A percentile compares a stretch with the other conserved stretches of the same genome.
Evolutionary conservation across 176 grass and related monocot genomes (phyloP).

Genomic region (Oryza punctata): DNA sequence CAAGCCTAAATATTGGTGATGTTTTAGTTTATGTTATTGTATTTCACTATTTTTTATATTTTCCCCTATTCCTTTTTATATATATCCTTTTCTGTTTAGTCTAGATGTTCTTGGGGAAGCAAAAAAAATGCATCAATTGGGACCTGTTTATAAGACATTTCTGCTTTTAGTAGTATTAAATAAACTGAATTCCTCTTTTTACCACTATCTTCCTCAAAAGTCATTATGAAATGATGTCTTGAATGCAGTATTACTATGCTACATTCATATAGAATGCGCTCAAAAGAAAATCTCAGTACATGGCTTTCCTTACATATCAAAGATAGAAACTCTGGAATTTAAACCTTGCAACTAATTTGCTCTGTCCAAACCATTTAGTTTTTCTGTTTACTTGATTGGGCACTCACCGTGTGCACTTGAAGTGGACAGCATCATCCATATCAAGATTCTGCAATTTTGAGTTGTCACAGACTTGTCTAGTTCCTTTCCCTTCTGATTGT

Average conservation of each 20-base stretch:
- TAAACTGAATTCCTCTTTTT: not conserved
- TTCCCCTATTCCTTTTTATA: not conserved
- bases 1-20: slow-evolving; percentile 1
- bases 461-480: slow-evolving; percentile 24
- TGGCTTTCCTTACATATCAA: not conserved
- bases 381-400: slow-evolving; percentile 7
- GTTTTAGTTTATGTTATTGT: slow-evolving; percentile 13
- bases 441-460: slow-evolving; percentile 31
- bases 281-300: not conserved
- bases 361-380: slow-evolving; percentile 11
- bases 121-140: not conserved
- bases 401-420: not conserved
- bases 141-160: not conserved
- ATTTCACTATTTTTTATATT: slow-evolving; percentile 9
- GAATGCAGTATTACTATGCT: slow-evolving; percentile 5
- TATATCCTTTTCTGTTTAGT: slow-evolving; percentile 16
- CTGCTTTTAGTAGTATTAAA: not conserved
- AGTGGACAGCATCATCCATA: not conserved
- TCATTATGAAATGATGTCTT: slow-evolving; percentile 27
- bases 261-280: not conserved
- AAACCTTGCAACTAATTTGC: slow-evolving; percentile 14
- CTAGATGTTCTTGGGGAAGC: not conserved
- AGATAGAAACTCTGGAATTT: slow-evolving; percentile 21
- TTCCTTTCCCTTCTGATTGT: slow-evolving; percentile 19
- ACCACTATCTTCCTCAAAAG: slow-evolving; percentile 14